Percentiles rank a stretch among this genome's conserved stretches.
Evolutionary conservation across 352 stramenopile genomes (phyloP).

Genomic region (Phytopythium aichiense): DNA sequence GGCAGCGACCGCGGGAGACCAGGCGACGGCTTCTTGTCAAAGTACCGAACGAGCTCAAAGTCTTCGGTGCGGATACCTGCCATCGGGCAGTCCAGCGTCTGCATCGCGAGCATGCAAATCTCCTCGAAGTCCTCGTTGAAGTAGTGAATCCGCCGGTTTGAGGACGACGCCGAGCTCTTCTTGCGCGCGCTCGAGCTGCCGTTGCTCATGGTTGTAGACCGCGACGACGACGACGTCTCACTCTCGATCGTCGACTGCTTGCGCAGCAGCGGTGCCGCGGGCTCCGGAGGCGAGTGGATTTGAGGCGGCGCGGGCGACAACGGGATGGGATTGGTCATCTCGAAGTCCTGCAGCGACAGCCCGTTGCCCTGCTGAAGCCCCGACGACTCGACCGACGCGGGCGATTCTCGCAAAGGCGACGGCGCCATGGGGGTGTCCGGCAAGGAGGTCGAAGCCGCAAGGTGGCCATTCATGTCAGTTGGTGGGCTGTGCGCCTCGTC

Average conservation of each 20-base stretch:
- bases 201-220: conserved; percentile 7
- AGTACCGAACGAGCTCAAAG: conserved; percentile 86
- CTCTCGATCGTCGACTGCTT: conserved; percentile 7
- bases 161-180: conserved; percentile 21
- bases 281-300: conserved; percentile 1
- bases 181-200: conserved; percentile 28
- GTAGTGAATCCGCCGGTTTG: conserved; percentile 67
- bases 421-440: conserved; percentile 14
- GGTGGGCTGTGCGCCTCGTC: conserved; percentile 40
- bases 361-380: conserved; percentile 23
- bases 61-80: conserved; percentile 84
- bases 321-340: conserved; percentile 23
- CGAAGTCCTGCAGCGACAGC: conserved; percentile 49
- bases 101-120: conserved; percentile 86
- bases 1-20: conserved; percentile 72
- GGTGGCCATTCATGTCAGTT: conserved; percentile 18
- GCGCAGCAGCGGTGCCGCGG: conserved; percentile 4
- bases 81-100: conserved; percentile 83
- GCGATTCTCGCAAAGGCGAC: conserved; percentile 4
- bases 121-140: conserved; percentile 89
- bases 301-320: background rate
- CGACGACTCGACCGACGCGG: background rate
- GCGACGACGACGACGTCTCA: background rate
- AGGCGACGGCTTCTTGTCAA: conserved; percentile 41
- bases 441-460: conserved; percentile 1